Conservation (phyloP, 78 protist species). For the Pelomyxa schiedti region DNA sequence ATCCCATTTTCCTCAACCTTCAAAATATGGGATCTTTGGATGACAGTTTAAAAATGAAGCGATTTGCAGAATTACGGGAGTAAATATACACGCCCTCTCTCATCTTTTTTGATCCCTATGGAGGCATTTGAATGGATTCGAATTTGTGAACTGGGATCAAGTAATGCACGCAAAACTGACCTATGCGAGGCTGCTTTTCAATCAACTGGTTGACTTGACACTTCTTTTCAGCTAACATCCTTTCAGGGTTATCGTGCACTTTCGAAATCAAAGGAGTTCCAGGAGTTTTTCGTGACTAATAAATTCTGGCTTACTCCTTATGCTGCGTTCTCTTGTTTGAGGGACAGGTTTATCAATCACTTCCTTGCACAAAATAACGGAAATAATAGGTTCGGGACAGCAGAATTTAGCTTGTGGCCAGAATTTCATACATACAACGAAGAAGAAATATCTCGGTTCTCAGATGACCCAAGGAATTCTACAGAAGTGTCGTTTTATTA, state of each 20-base stretch:
- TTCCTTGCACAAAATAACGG: too few relatives aligned
- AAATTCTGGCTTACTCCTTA: slow-evolving; percentile 62
- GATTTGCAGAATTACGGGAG: too few relatives aligned
- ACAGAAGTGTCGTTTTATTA: slow-evolving; percentile 30
- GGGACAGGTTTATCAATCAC: too few relatives aligned
- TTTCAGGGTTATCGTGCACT: neutral
- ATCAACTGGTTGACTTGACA: too few relatives aligned
- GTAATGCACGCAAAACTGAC: too few relatives aligned
- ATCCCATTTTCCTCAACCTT: slow-evolving; percentile 60
- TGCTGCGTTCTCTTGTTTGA: slow-evolving; percentile 39
- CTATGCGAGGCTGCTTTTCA: too few relatives aligned
- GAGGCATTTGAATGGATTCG: too few relatives aligned
- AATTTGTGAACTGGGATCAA: too few relatives aligned
- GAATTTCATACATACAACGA: slow-evolving; percentile 10
- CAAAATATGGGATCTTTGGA: neutral
- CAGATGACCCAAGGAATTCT: slow-evolving; percentile 1
- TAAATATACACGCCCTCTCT: too few relatives aligned
- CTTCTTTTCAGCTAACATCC: neutral
- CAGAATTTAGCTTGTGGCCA: slow-evolving; percentile 46
- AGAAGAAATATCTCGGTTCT: neutral
- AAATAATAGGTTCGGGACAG: slow-evolving; percentile 24
- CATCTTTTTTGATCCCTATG: too few relatives aligned
- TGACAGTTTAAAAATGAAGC: too few relatives aligned
- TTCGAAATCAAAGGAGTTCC: too few relatives aligned
- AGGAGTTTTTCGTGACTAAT: neutral